Evolutionary conservation across 768 basidiomycete genomes (phyloP).

Genomic region (Russula ochroleuca): DNA sequence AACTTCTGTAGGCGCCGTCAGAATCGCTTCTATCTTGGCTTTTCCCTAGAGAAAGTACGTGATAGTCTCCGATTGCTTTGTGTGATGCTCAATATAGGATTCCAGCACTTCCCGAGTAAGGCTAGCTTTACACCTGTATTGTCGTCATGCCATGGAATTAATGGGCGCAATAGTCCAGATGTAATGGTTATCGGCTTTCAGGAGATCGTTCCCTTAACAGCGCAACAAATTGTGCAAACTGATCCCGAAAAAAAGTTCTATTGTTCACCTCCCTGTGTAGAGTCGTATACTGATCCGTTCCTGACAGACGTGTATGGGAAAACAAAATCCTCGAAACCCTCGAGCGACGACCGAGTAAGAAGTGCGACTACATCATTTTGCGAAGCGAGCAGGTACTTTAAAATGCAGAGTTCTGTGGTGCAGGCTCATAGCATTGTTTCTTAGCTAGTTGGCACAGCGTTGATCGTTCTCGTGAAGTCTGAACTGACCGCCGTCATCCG

Average conservation of each 20-base stretch:
- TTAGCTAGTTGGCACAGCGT: conserved; percentile 91
- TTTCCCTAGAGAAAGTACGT: conserved; percentile 75
- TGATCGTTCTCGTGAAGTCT: conserved; percentile 78
- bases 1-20: conserved; percentile 56
- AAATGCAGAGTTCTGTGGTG: not conserved
- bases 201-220: conserved; percentile 96
- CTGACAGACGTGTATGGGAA: conserved; percentile 79
- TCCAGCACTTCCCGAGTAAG: conserved; percentile 46
- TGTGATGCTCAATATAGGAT: not conserved
- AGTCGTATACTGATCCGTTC: not conserved
- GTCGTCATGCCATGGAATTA: not conserved
- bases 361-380: conserved; percentile 74
- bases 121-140: conserved; percentile 21
- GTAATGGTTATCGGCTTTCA: conserved; percentile 91
- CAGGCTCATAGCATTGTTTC: conserved; percentile 10
- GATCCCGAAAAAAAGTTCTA: conserved; percentile 88
- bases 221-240: conserved; percentile 93
- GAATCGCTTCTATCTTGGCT: conserved; percentile 89
- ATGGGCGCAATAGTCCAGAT: conserved; percentile 56
- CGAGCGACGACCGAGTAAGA: conserved; percentile 61
- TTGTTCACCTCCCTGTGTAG: not conserved
- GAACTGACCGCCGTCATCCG: conserved; percentile 75
- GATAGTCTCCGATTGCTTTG: not conserved
- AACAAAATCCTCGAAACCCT: conserved; percentile 73
- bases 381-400: conserved; percentile 81